These are phyloP conservation scores for Cladobotryum mycophilum DNA, from an alignment of 2,329 filamentous ascomycete genomes.

Conservation along the genomic window DNA sequence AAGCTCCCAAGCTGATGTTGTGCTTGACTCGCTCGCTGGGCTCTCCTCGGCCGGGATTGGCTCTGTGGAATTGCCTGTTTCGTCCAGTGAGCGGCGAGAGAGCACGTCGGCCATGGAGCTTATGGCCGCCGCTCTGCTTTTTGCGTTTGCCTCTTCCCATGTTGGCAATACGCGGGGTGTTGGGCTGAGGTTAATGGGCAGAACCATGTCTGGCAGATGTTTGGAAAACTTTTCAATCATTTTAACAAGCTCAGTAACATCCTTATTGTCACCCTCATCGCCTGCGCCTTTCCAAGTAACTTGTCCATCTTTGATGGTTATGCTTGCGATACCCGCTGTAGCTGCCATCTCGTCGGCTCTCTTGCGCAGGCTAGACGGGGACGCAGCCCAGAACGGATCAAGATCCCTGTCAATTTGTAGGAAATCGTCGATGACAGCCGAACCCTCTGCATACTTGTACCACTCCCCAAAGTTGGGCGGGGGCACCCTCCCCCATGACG, in stretches of 20 bases:
- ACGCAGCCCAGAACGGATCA: conserved; percentile 69
- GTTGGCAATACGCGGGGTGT: conserved; percentile 40
- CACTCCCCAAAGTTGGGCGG: conserved; percentile 79
- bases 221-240: conserved; percentile 68
- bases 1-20: not conserved
- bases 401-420: conserved; percentile 71
- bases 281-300: conserved; percentile 37
- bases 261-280: conserved; percentile 25
- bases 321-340: conserved; percentile 38
- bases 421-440: conserved; percentile 73
- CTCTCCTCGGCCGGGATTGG: not conserved
- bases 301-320: conserved; percentile 59
- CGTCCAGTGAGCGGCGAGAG: conserved; percentile 19
- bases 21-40: not conserved
- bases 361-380: conserved; percentile 60
- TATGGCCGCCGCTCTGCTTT: conserved; percentile 16
- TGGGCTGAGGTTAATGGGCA: conserved; percentile 70
- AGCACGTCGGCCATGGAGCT: conserved; percentile 24
- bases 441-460: conserved; percentile 71
- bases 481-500: conserved; percentile 56
- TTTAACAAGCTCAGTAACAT: conserved; percentile 43
- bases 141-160: conserved; percentile 48
- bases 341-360: conserved; percentile 39
- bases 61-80: conserved; percentile 1
- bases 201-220: conserved; percentile 73